Percentiles rank a stretch among this genome's conserved stretches.
These are phyloP conservation scores for Podaxis sp. DNA, from an alignment of 768 basidiomycete species.

Conservation along the genomic window DNA sequence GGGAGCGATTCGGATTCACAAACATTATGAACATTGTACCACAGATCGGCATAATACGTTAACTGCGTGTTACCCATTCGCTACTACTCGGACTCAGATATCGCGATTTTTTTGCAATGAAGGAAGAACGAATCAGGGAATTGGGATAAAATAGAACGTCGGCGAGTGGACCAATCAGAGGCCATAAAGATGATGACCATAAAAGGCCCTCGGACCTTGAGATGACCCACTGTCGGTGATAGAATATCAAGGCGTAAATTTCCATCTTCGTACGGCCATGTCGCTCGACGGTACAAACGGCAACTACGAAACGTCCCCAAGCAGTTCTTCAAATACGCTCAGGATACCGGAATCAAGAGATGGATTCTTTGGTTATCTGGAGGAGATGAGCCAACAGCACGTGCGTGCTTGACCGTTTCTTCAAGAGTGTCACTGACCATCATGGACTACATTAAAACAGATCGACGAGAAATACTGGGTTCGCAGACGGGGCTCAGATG, in stretches of 20 bases:
- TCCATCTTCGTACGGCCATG: slow-evolving; percentile 4
- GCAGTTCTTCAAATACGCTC: slow-evolving; percentile 21
- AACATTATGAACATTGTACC: too few relatives aligned
- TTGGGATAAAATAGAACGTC: background rate
- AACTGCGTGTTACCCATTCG: too few relatives aligned
- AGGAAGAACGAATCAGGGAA: background rate
- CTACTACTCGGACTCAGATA: background rate
- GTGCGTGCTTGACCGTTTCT: slow-evolving; percentile 39
- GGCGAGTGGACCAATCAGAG: background rate
- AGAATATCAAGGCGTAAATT: background rate
- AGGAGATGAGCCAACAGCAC: slow-evolving; percentile 76
- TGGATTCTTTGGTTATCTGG: slow-evolving; percentile 77
- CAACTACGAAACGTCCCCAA: slow-evolving; percentile 3
- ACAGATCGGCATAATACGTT: too few relatives aligned
- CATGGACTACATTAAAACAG: slow-evolving; percentile 32
- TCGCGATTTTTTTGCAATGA: background rate
- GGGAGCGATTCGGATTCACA: too few relatives aligned
- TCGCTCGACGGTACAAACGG: background rate
- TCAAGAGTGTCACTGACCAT: slow-evolving; percentile 6
- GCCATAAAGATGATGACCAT: background rate
- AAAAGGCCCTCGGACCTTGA: background rate
- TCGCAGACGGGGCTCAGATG: slow-evolving; percentile 63
- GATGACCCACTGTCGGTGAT: background rate
- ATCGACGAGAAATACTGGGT: slow-evolving; percentile 76
- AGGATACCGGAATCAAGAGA: slow-evolving; percentile 58